These are phyloP conservation scores for Thozetella sp. DNA, from an alignment of 495 filamentous ascomycete genomes.

Conservation along the genomic window DNA sequence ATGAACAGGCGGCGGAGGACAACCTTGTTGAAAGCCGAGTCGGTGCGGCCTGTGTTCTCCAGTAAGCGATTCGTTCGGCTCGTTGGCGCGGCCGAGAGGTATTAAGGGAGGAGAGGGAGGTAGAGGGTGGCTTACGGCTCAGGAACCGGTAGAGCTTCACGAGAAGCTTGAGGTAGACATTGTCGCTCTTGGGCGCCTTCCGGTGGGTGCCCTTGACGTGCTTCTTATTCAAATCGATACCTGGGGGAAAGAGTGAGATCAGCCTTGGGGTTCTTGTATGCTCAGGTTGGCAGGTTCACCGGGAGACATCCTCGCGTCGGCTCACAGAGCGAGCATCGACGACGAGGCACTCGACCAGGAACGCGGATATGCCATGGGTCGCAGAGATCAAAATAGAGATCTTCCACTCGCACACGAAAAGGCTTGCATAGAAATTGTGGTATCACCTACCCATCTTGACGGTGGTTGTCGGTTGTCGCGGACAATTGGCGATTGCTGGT, in stretches of 20 bases:
- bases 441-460: slow-evolving; percentile 54
- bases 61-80: background rate
- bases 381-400: slow-evolving; percentile 28
- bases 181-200: slow-evolving; percentile 96
- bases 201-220: slow-evolving; percentile 87
- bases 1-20: slow-evolving; percentile 95
- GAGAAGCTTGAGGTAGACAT: slow-evolving; percentile 95
- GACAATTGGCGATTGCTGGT: slow-evolving; percentile 37
- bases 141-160: slow-evolving; percentile 99
- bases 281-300: slow-evolving; percentile 33
- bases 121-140: slow-evolving; percentile 70
- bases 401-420: slow-evolving; percentile 46
- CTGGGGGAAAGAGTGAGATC: slow-evolving; percentile 51
- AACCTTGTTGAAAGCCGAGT: slow-evolving; percentile 94
- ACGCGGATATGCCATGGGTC: slow-evolving; percentile 33
- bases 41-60: slow-evolving; percentile 77
- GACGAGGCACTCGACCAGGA: slow-evolving; percentile 16
- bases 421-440: slow-evolving; percentile 25
- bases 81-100: background rate
- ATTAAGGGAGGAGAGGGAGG: slow-evolving; percentile 5
- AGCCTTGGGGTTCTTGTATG: slow-evolving; percentile 56
- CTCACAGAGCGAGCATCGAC: slow-evolving; percentile 2
- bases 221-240: slow-evolving; percentile 77
- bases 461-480: slow-evolving; percentile 35
- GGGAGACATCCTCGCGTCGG: slow-evolving; percentile 14